A percentile compares a stretch with the other conserved stretches of the same genome.
Evolutionary conservation across 306 rosid genomes (phyloP).

Genomic region (Castanospermum australe): DNA sequence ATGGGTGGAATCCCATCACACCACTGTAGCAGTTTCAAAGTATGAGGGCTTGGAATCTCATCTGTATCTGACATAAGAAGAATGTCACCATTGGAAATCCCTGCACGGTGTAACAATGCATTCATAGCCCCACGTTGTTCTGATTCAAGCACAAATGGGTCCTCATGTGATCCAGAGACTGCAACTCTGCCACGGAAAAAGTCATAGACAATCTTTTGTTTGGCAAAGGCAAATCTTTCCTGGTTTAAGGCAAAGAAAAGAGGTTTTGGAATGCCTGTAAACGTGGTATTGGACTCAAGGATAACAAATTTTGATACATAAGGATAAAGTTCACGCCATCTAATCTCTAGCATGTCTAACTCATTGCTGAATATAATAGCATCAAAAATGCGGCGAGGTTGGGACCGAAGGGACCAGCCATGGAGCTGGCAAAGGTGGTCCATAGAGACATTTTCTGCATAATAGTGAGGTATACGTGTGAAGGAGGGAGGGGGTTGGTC

Average conservation of each 20-base stretch:
- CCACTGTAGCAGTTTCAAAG: constrained; percentile 81
- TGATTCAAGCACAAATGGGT: constrained; percentile 73
- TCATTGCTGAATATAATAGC: constrained; percentile 90
- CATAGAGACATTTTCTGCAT: constrained; percentile 85
- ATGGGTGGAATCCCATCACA: constrained; percentile 81
- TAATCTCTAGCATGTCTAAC: constrained; percentile 79
- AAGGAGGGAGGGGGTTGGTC: constrained; percentile 75
- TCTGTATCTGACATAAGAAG: constrained; percentile 81
- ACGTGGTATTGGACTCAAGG: constrained; percentile 78
- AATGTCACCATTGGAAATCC: constrained; percentile 66
- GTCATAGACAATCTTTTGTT: constrained; percentile 46
- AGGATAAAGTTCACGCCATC: constrained; percentile 85
- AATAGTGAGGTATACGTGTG: constrained; percentile 65
- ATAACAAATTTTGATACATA: constrained; percentile 74
- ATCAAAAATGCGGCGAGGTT: constrained; percentile 74
- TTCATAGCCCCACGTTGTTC: constrained; percentile 74
- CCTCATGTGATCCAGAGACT: constrained; percentile 34
- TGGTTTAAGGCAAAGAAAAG: constrained; percentile 50
- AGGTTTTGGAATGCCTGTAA: constrained; percentile 84
- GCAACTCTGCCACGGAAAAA: constrained; percentile 52
- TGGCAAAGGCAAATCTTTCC: constrained; percentile 63
- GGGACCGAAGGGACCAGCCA: constrained; percentile 71
- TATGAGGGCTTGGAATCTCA: constrained; percentile 87
- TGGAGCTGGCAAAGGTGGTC: constrained; percentile 82
- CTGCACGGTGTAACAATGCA: constrained; percentile 49